These are phyloP conservation scores for Ustilago xerochloae DNA, from an alignment of 1,284 basidiomycete genomes.

Conservation along the genomic window DNA sequence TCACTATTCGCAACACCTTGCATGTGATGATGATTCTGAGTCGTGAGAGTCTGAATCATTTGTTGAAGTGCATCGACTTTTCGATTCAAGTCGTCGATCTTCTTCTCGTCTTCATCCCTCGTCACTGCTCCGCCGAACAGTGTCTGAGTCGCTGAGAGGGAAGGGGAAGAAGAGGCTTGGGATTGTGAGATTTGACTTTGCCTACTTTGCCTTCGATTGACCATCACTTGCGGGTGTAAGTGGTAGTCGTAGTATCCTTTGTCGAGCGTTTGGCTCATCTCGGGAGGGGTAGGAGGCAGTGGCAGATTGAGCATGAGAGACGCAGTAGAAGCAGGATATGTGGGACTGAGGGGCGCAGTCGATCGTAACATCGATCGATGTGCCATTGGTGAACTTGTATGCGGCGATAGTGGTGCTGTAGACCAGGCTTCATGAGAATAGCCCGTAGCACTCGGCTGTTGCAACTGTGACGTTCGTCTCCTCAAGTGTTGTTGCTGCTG, in stretches of 20 bases:
- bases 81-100: constrained; percentile 26
- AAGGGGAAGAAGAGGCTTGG: neutral
- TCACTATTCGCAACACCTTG: neutral
- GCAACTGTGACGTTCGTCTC: constrained; percentile 3
- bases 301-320: neutral
- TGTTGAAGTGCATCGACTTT: constrained; percentile 33
- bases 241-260: neutral
- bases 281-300: neutral
- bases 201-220: neutral
- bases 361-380: neutral
- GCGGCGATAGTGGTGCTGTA: neutral
- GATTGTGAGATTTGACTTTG: constrained; percentile 4
- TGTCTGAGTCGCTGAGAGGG: constrained; percentile 6
- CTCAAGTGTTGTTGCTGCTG: neutral
- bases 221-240: neutral
- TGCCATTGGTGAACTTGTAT: neutral
- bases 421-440: neutral
- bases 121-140: neutral
- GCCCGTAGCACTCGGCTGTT: neutral
- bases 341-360: neutral
- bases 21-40: neutral
- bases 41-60: constrained; percentile 10
- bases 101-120: constrained; percentile 7
- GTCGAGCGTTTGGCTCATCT: neutral
- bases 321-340: neutral